These are phyloP conservation scores for Sugiyamaella neomexicana DNA, from an alignment of 1,139 yeast species.

Conservation along the genomic window DNA sequence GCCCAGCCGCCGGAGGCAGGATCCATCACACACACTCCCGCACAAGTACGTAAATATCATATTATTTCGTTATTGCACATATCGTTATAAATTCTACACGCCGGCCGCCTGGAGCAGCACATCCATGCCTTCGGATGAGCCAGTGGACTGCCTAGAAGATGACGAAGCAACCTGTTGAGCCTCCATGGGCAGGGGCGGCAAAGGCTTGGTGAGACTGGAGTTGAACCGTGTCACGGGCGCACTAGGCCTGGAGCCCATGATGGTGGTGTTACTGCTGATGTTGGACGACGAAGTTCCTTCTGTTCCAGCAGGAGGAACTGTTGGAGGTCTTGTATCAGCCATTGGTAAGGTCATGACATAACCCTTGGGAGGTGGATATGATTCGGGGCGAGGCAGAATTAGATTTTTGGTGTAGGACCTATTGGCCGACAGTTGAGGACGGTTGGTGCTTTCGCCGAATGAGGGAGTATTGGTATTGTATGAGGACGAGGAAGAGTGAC, in stretches of 20 bases:
- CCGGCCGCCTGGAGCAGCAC: constrained; percentile 39
- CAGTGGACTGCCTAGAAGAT: neutral
- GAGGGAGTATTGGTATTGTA: neutral
- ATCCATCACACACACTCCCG: no score
- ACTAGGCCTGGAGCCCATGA: constrained; percentile 1
- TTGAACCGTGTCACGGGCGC: constrained; percentile 15
- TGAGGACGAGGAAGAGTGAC: constrained; percentile 4
- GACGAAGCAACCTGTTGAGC: constrained; percentile 21
- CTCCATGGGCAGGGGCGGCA: constrained; percentile 39
- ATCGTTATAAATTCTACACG: constrained; percentile 25
- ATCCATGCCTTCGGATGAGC: constrained; percentile 34
- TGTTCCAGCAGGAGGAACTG: constrained; percentile 33
- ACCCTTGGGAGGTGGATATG: constrained; percentile 34
- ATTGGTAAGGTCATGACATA: constrained; percentile 28
- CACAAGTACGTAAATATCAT: neutral
- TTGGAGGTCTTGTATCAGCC: constrained; percentile 35
- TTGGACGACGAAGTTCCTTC: constrained; percentile 14
- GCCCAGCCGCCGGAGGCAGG: no score
- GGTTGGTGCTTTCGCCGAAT: constrained; percentile 18
- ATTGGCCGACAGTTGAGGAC: constrained; percentile 33
- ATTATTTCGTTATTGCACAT: constrained; percentile 4
- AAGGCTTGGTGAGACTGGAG: constrained; percentile 33
- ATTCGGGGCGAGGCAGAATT: constrained; percentile 35
- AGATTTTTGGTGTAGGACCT: constrained; percentile 35
- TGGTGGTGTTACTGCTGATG: no score